Base-by-base conservation (phyloP, 441 rosid genomes). In the Hura crepitans region DNA sequence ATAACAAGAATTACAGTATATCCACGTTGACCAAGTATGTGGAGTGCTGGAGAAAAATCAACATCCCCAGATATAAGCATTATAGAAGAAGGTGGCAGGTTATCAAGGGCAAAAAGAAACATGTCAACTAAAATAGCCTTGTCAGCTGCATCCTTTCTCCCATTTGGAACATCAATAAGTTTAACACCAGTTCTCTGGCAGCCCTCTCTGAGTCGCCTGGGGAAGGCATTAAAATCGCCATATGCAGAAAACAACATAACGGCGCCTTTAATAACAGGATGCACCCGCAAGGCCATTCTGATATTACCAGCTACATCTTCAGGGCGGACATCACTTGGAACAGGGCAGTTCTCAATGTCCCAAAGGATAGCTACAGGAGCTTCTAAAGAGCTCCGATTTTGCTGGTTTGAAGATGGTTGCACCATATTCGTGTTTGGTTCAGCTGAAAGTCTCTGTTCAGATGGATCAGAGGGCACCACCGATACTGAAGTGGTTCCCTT, bases 111-210 rank as follows among this genome's bases (percentile, higher is more conserved):
- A 79, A 95, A 95, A 70, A 95, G 84, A 73, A 95, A 95, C 99
- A 95, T 90, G 78, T 95, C 99, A 22, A 95, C 85, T 76, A 95
- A 70, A 72, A 95, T 95, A 43, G 99, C 99, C 78, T 90, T 95
- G 76, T 95, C 99, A 51, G 99, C 89, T 39, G 98, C 99, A 73
- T 92, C 99, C 82, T 95, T 95, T 70, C 98, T 87, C 49, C 97
- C 96, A 57, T 95, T 95, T 7, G 97, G 99, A 66, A 95, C 99
- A 77, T 95, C 99, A 6, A 92, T 74, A 31, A 95, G 97, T 58
- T 85, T 90, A 65, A 95, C 97, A 31, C 99, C 99, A 0, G 99
- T 95, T 84, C 94, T 90, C 72, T 95, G 99, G 79, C 95, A 90
- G 13, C 99, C 99, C 82, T 95, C 99, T 78, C 99, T 85, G 18